Evolutionary conservation across 768 basidiomycete species (phyloP).

Genomic region (Podaxis rugospora): DNA sequence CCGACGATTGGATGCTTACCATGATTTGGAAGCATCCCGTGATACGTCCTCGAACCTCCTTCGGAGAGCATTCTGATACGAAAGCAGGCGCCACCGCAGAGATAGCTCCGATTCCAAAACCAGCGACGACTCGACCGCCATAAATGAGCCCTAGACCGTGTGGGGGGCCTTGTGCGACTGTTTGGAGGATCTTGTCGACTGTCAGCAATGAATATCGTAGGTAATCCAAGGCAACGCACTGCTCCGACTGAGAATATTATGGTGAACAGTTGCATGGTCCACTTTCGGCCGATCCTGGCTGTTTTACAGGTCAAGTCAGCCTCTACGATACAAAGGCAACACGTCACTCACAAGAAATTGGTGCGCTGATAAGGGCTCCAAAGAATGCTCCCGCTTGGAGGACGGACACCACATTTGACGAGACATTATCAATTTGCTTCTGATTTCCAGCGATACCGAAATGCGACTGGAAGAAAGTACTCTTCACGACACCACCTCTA

Average conservation of each 20-base stretch:
- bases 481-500: slow-evolving; percentile 70
- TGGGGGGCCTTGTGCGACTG: slow-evolving; percentile 48
- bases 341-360: slow-evolving; percentile 51
- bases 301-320: neutral
- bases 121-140: slow-evolving; percentile 74
- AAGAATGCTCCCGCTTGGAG: slow-evolving; percentile 88
- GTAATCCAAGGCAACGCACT: slow-evolving; percentile 33
- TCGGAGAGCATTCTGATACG: slow-evolving; percentile 85
- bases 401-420: slow-evolving; percentile 82
- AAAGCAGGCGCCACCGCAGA: slow-evolving; percentile 82
- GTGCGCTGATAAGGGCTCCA: slow-evolving; percentile 73
- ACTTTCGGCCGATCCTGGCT: slow-evolving; percentile 66
- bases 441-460: slow-evolving; percentile 53
- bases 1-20: slow-evolving; percentile 27
- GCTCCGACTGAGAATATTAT: slow-evolving; percentile 70
- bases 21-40: slow-evolving; percentile 86
- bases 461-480: slow-evolving; percentile 52
- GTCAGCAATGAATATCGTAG: neutral
- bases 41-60: slow-evolving; percentile 80
- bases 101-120: slow-evolving; percentile 79
- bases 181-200: slow-evolving; percentile 57
- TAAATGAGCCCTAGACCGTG: slow-evolving; percentile 70
- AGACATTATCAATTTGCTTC: slow-evolving; percentile 44
- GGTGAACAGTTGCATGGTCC: slow-evolving; percentile 57
- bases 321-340: neutral